phyloP scores from a whole-genome alignment of 2,329 filamentous ascomycete species.

The Aspergillus felis region DNA sequence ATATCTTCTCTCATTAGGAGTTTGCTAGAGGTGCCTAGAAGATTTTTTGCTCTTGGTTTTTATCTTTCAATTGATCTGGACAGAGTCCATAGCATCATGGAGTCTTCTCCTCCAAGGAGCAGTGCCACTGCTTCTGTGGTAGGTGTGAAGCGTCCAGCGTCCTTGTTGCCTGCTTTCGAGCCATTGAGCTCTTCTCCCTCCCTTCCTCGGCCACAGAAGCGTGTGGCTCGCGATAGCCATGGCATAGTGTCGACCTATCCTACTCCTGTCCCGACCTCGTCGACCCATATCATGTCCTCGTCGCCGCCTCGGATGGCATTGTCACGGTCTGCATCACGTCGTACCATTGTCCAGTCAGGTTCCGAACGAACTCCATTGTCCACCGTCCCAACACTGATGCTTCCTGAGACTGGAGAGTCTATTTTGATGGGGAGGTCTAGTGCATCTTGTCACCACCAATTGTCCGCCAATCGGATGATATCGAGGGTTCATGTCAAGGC shows the following conservation, averaged over 20 bases:
- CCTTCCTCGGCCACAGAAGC: slow-evolving; percentile 46
- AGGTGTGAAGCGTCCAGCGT: slow-evolving; percentile 45
- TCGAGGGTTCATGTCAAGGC: slow-evolving; percentile 92
- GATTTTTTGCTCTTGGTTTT: slow-evolving; percentile 1
- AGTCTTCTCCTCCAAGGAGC: slow-evolving; percentile 39
- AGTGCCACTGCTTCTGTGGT: slow-evolving; percentile 30
- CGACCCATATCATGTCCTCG: slow-evolving; percentile 83
- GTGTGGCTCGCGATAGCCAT: slow-evolving; percentile 42
- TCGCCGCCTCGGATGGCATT: slow-evolving; percentile 63
- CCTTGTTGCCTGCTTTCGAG: slow-evolving; percentile 48
- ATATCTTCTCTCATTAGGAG: slow-evolving; percentile 9
- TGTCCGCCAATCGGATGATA: slow-evolving; percentile 86
- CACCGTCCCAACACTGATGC: slow-evolving; percentile 74
- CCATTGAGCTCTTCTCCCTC: slow-evolving; percentile 47
- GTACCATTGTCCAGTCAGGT: slow-evolving; percentile 52
- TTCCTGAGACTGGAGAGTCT: slow-evolving; percentile 75
- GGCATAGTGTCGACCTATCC: slow-evolving; percentile 65
- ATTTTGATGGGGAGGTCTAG: slow-evolving; percentile 89
- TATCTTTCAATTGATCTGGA: slow-evolving; percentile 8
- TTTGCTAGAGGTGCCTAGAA: background rate
- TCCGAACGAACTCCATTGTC: slow-evolving; percentile 81
- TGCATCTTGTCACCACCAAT: slow-evolving; percentile 91
- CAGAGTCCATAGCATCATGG: slow-evolving; percentile 27
- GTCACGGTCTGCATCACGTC: slow-evolving; percentile 54
- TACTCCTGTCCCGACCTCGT: slow-evolving; percentile 89